These are phyloP conservation scores for Cucurbita maxima DNA, from an alignment of 306 rosid genomes.

Conservation along the genomic window DNA sequence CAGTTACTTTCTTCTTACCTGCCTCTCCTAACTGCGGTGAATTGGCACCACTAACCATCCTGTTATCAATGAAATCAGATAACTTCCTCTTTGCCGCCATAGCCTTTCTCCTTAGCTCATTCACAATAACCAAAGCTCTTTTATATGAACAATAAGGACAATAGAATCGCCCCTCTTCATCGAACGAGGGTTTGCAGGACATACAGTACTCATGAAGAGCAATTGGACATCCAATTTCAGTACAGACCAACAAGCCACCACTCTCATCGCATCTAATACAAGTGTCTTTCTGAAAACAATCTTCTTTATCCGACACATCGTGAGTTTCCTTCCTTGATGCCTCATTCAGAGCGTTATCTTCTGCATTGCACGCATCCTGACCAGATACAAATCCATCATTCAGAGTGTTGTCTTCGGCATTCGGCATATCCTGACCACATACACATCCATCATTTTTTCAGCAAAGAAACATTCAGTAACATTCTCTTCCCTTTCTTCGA, in stretches of 20 bases:
- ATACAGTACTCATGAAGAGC: slow-evolving; percentile 39
- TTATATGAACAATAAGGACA: slow-evolving; percentile 58
- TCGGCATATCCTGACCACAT: background rate
- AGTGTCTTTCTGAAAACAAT: slow-evolving; percentile 7
- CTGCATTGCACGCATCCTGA: background rate
- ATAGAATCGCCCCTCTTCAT: slow-evolving; percentile 34
- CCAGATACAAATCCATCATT: background rate
- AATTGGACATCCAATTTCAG: slow-evolving; percentile 39
- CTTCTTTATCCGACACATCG: slow-evolving; percentile 4
- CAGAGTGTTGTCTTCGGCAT: background rate
- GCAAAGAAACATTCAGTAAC: background rate
- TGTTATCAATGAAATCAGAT: slow-evolving; percentile 21
- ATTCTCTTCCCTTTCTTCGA: background rate
- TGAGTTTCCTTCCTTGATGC: background rate
- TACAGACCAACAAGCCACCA: slow-evolving; percentile 30
- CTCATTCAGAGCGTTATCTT: background rate
- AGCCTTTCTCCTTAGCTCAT: slow-evolving; percentile 21
- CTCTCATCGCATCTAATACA: slow-evolving; percentile 37
- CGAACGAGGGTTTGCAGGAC: slow-evolving; percentile 36
- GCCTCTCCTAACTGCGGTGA: background rate
- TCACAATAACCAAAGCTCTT: slow-evolving; percentile 11
- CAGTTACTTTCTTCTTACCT: slow-evolving; percentile 1
- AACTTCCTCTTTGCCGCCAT: slow-evolving; percentile 27
- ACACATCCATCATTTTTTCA: background rate
- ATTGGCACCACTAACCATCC: background rate